Percentiles rank a stretch among this genome's conserved stretches.
Evolutionary conservation across 2,329 filamentous ascomycete genomes (phyloP).

Genomic region (Diaporthe sp.): DNA sequence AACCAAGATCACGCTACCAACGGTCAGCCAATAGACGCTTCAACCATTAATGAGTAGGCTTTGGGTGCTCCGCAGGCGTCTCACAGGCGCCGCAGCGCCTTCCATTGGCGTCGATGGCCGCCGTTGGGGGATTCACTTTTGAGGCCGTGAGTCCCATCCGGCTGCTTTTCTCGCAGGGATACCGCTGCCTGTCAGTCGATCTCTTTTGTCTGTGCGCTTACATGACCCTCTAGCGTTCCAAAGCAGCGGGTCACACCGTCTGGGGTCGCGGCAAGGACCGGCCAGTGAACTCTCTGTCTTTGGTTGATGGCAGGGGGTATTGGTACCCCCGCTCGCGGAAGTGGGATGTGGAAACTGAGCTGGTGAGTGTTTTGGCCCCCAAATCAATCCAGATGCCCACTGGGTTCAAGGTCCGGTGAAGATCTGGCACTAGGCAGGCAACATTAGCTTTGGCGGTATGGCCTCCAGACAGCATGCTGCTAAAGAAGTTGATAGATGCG

Average conservation of each 20-base stretch:
- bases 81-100: background rate
- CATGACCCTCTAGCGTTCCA: slow-evolving; percentile 18
- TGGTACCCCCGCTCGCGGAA: background rate
- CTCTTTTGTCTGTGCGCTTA: slow-evolving; percentile 12
- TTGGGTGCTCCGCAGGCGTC: background rate
- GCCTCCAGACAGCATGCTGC: background rate
- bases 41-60: background rate
- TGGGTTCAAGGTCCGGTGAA: background rate
- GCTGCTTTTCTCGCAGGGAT: slow-evolving; percentile 3
- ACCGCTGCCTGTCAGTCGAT: slow-evolving; percentile 27
- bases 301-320: background rate
- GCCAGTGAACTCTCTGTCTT: background rate
- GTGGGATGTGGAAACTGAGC: background rate
- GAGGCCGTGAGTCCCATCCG: background rate
- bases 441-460: background rate
- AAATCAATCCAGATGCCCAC: background rate
- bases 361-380: background rate
- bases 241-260: slow-evolving; percentile 28
- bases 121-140: background rate
- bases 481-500: background rate
- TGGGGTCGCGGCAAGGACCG: slow-evolving; percentile 7
- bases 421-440: too few relatives aligned
- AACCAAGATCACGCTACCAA: background rate
- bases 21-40: background rate
- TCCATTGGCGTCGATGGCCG: slow-evolving; percentile 1